These are phyloP conservation scores for Lodderomyces parapsilosis DNA, from an alignment of 1,139 yeast species.

Conservation along the genomic window DNA sequence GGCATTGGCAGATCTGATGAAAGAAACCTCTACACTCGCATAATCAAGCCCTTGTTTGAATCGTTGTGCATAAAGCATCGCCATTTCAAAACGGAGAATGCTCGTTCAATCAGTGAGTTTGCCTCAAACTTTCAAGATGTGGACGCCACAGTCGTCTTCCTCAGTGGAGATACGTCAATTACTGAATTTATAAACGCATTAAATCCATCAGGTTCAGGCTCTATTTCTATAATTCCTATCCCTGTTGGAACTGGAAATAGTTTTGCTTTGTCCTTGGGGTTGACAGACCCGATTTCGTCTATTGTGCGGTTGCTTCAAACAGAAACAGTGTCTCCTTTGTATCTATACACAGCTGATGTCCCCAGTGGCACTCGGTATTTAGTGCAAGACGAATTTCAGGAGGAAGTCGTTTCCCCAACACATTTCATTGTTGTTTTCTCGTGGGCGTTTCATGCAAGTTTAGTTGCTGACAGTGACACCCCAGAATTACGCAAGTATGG, in stretches of 20 bases:
- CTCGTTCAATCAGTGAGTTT: conserved; percentile 30
- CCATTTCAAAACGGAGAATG: conserved; percentile 39
- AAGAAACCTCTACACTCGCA: conserved; percentile 38
- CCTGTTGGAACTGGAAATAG: conserved; percentile 93
- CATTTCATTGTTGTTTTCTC: conserved; percentile 69
- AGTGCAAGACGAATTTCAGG: conserved; percentile 20
- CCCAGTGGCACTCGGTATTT: conserved; percentile 44
- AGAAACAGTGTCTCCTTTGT: conserved; percentile 34
- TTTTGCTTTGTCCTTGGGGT: conserved; percentile 59
- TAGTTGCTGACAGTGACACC: conserved; percentile 77
- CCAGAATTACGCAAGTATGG: conserved; percentile 68
- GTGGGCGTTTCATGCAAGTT: conserved; percentile 83
- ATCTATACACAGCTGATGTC: conserved; percentile 53
- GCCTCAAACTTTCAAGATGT: conserved; percentile 27
- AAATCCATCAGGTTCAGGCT: not conserved
- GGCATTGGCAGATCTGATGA: conserved; percentile 49
- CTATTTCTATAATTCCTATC: conserved; percentile 44
- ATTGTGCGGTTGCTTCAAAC: conserved; percentile 43
- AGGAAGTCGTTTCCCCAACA: conserved; percentile 18
- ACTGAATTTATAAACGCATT: conserved; percentile 70
- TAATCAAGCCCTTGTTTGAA: conserved; percentile 48
- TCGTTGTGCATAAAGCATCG: conserved; percentile 32
- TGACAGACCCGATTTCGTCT: conserved; percentile 34
- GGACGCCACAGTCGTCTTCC: conserved; percentile 47
- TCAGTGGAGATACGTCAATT: conserved; percentile 87